Evolutionary conservation across 805 yeast genomes (phyloP).

Genomic region (Myxozyma lipomycoides): DNA sequence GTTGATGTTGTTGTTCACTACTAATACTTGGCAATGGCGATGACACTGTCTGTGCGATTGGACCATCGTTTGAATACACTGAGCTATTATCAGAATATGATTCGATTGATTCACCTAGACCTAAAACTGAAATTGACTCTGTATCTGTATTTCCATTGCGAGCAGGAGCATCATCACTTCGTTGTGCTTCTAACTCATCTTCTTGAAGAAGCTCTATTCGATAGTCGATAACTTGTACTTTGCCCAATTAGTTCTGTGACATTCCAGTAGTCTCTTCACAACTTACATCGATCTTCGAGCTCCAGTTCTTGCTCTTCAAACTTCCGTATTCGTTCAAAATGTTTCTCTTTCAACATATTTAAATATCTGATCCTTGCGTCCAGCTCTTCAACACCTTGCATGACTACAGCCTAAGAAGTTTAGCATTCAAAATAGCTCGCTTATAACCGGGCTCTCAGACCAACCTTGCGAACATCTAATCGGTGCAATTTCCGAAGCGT

Average conservation of each 20-base stretch:
- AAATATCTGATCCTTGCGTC: constrained; percentile 21
- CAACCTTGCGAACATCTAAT: constrained; percentile 21
- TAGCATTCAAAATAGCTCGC: neutral
- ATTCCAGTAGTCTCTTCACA: too few species aligned
- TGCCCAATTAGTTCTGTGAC: too few species aligned
- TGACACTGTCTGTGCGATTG: neutral
- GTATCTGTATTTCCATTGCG: constrained; percentile 11
- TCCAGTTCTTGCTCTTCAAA: constrained; percentile 25
- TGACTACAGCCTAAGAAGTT: constrained; percentile 16
- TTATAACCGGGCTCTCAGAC: too few species aligned
- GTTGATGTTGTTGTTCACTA: neutral
- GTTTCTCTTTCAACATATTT: constrained; percentile 4
- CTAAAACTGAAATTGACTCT: constrained; percentile 14
- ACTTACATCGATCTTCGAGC: constrained; percentile 20
- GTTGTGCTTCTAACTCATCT: constrained; percentile 17
- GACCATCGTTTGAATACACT: too few species aligned
- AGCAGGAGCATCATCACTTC: too few species aligned
- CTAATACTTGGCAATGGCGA: neutral
- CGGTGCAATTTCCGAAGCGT: constrained; percentile 16
- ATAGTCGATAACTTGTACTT: constrained; percentile 25
- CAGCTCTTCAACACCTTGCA: constrained; percentile 19
- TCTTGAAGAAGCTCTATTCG: constrained; percentile 27
- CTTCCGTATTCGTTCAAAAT: constrained; percentile 16
- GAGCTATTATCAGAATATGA: constrained; percentile 6
- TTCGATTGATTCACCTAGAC: constrained; percentile 15